A percentile compares a stretch with the other conserved stretches of the same genome.
phyloP scores from a whole-genome alignment of 1,139 yeast species.

The Candida neerlandica region DNA sequence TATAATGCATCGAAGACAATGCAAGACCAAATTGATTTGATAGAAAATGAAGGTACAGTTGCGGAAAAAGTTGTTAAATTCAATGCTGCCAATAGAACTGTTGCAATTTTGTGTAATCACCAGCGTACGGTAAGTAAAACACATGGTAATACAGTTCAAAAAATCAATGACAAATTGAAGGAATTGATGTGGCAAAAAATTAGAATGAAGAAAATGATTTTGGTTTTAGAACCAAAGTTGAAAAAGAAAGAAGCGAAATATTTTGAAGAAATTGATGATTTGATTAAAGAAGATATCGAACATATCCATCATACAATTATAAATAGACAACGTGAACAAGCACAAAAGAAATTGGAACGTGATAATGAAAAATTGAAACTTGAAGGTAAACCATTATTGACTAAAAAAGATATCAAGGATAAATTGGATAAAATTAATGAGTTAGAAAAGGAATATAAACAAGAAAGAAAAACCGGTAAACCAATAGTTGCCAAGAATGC shows the following conservation, averaged over 20 bases:
- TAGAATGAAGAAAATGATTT: constrained; percentile 69
- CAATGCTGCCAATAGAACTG: constrained; percentile 94
- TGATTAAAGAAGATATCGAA: constrained; percentile 64
- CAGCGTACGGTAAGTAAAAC: constrained; percentile 89
- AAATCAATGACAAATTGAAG: constrained; percentile 71
- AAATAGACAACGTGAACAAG: constrained; percentile 64
- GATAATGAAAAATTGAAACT: constrained; percentile 75
- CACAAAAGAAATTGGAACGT: constrained; percentile 63
- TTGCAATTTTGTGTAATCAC: constrained; percentile 95
- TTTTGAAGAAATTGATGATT: constrained; percentile 72
- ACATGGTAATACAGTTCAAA: constrained; percentile 79
- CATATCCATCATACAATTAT: constrained; percentile 58
- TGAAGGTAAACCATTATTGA: constrained; percentile 56
- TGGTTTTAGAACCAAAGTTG: constrained; percentile 61
- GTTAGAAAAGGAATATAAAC: constrained; percentile 51
- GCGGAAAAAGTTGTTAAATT: constrained; percentile 85
- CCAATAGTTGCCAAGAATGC: constrained; percentile 55
- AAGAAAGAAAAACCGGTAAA: constrained; percentile 64
- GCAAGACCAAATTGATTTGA: constrained; percentile 90
- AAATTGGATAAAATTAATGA: constrained; percentile 63
- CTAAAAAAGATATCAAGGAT: constrained; percentile 56
- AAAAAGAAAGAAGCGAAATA: constrained; percentile 55
- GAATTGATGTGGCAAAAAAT: constrained; percentile 86
- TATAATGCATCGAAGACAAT: constrained; percentile 94
- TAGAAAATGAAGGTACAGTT: constrained; percentile 81